These are phyloP conservation scores for Bolboschoenoplectus hybrid DNA, from an alignment of 202 grass and related monocot species.

Conservation along the genomic window DNA sequence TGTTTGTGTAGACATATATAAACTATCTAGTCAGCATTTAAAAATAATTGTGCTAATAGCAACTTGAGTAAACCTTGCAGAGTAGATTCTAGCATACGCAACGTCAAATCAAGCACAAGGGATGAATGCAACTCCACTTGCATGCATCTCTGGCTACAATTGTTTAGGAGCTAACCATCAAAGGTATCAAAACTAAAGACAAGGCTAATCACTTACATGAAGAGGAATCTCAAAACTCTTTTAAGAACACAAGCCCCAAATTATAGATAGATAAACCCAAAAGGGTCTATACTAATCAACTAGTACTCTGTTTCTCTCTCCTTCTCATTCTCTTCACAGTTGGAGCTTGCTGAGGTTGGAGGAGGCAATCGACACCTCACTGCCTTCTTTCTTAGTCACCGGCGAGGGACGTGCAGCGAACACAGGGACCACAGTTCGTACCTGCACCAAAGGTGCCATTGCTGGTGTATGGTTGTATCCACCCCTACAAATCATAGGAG, in stretches of 20 bases:
- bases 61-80: background rate
- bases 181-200: conserved; percentile 5
- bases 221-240: conserved; percentile 35
- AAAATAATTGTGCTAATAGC: background rate
- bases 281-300: conserved; percentile 32
- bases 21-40: background rate
- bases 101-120: conserved; percentile 31
- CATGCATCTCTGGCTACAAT: conserved; percentile 32
- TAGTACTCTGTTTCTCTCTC: background rate
- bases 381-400: conserved; percentile 38
- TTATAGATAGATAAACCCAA: conserved; percentile 32
- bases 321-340: conserved; percentile 33
- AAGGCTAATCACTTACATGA: conserved; percentile 41
- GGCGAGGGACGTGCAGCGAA: conserved; percentile 51
- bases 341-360: conserved; percentile 38
- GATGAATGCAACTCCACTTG: conserved; percentile 14
- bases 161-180: conserved; percentile 30
- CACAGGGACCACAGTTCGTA: conserved; percentile 73
- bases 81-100: conserved; percentile 20
- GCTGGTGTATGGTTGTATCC: conserved; percentile 43
- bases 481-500: conserved; percentile 41
- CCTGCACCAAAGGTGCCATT: conserved; percentile 62
- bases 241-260: conserved; percentile 43
- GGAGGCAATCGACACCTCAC: conserved; percentile 5
- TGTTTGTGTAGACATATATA: background rate